Percentiles rank a stretch among this genome's conserved stretches.
Evolutionary conservation across 345 rosid genomes (phyloP).

Genomic region (Lumnitzera racemosa): DNA sequence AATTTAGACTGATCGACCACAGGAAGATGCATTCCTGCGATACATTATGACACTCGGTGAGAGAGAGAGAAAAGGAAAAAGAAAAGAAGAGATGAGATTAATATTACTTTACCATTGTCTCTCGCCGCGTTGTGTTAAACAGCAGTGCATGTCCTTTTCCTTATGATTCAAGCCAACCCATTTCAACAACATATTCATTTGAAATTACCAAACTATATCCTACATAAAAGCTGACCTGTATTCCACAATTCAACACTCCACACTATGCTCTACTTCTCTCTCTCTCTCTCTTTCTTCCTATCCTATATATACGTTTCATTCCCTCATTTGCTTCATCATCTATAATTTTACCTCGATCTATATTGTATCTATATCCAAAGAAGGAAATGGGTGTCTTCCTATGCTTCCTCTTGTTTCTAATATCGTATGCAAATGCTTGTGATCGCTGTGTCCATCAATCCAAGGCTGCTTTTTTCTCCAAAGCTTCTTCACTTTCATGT

Average conservation of each 20-base stretch:
- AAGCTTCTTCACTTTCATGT: conserved; percentile 64
- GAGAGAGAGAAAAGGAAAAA: too few relatives aligned
- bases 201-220: not conserved
- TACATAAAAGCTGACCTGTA: conserved; percentile 34
- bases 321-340: conserved; percentile 2
- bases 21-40: too few relatives aligned
- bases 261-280: not conserved
- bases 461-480: conserved; percentile 66
- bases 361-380: not conserved
- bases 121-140: conserved; percentile 22
- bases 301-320: conserved; percentile 4
- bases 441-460: conserved; percentile 75
- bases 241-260: conserved; percentile 17
- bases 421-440: conserved; percentile 56
- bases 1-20: too few relatives aligned
- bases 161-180: not conserved
- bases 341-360: too few relatives aligned
- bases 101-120: too few relatives aligned
- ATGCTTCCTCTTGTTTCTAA: conserved; percentile 24
- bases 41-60: too few relatives aligned
- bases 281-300: too few relatives aligned
- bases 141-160: conserved; percentile 16
- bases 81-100: too few relatives aligned
- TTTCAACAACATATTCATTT: too few relatives aligned
- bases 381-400: conserved; percentile 30